Percentiles rank a stretch among this genome's conserved stretches.
Evolutionary conservation across 2,329 filamentous ascomycete species (phyloP).

Genomic region (Arthrobotrys conoides): DNA sequence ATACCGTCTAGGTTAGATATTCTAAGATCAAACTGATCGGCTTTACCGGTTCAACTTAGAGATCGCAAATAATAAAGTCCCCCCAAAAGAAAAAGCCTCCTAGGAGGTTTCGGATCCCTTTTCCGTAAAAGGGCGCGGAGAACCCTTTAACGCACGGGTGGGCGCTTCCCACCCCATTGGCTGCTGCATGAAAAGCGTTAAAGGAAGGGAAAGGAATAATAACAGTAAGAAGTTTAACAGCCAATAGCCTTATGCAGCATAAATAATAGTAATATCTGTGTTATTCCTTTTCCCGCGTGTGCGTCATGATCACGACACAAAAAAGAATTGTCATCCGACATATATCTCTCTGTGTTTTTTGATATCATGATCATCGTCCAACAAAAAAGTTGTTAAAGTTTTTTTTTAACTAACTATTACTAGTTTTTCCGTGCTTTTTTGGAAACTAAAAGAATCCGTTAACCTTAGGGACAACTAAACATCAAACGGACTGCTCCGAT

Average conservation of each 20-base stretch:
- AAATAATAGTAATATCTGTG: no score
- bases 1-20: not conserved
- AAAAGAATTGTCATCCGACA: constrained; percentile 12
- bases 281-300: not conserved
- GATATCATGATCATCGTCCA: not conserved
- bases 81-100: not conserved
- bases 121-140: constrained; percentile 14
- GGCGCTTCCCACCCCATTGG: not conserved
- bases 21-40: constrained; percentile 23
- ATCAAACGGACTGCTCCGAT: not conserved
- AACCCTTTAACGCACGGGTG: constrained; percentile 27
- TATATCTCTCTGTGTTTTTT: no score
- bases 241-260: constrained; percentile 15
- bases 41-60: not conserved
- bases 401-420: no score
- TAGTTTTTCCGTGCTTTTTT: not conserved
- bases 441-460: constrained; percentile 14
- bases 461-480: constrained; percentile 1
- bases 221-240: no score
- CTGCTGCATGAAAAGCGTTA: not conserved
- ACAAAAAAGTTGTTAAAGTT: no score
- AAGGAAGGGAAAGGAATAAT: constrained; percentile 11
- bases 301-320: constrained; percentile 27
- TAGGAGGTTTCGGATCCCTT: constrained; percentile 4
- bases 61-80: no score